A percentile compares a stretch with the other conserved stretches of the same genome.
phyloP scores from a whole-genome alignment of 495 filamentous ascomycete species.

The Astrocystis sublimbata region DNA sequence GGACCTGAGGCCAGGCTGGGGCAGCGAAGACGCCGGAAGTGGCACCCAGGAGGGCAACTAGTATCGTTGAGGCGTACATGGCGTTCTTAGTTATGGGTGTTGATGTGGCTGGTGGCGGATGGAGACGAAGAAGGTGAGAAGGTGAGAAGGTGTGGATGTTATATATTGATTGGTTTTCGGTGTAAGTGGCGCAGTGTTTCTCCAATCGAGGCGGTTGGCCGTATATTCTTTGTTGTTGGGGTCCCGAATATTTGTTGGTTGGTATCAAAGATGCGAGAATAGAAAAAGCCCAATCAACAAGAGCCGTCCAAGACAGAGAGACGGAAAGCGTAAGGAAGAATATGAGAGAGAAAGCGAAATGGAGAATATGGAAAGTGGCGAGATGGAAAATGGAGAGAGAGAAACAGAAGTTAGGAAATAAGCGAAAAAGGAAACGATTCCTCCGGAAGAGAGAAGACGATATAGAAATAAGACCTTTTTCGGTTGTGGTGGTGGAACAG shows the following conservation, averaged over 20 bases:
- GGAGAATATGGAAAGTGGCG: constrained; percentile 18
- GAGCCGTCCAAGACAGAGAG: constrained; percentile 1
- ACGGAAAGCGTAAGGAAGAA: constrained; percentile 22
- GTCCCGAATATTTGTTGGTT: neutral
- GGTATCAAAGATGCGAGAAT: constrained; percentile 12
- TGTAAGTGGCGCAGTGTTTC: constrained; percentile 10
- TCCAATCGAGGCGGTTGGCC: neutral
- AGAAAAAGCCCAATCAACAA: constrained; percentile 15
- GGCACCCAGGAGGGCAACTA: constrained; percentile 49
- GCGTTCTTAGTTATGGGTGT: constrained; percentile 13
- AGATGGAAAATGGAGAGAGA: constrained; percentile 27
- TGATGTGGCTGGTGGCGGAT: neutral
- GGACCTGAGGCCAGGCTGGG: constrained; percentile 46
- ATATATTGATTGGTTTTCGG: neutral
- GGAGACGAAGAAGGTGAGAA: neutral
- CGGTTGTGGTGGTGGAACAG: constrained; percentile 3
- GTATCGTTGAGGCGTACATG: constrained; percentile 49
- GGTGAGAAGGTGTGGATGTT: neutral
- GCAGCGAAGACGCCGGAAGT: constrained; percentile 44
- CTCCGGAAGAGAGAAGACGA: constrained; percentile 24
- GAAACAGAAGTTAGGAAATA: constrained; percentile 36
- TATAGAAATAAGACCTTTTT: constrained; percentile 25
- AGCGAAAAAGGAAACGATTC: constrained; percentile 38
- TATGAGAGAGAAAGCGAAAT: constrained; percentile 34
- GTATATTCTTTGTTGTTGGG: neutral